Conservation (phyloP, 306 rosid species). For the Cicer arietinum region DNA sequence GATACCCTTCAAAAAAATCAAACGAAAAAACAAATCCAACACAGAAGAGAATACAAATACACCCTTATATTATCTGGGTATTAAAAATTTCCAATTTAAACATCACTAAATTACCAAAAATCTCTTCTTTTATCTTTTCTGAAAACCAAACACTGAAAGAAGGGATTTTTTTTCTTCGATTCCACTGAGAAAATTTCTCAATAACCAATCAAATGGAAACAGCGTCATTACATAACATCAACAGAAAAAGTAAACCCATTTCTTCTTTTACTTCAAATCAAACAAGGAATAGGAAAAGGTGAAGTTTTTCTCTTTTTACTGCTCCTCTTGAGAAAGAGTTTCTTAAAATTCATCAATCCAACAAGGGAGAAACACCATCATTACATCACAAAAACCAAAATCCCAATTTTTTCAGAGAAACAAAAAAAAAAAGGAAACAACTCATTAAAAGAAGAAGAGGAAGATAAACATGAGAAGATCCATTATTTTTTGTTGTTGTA, state of each 20-base stretch:
- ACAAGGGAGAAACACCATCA: not conserved
- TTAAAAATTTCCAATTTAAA: not conserved
- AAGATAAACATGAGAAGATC: constrained; percentile 15
- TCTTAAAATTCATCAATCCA: not conserved
- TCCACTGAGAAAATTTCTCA: not conserved
- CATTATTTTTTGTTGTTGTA: not conserved
- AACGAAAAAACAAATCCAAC: not conserved
- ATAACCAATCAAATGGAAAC: not conserved
- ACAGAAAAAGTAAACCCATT: not conserved
- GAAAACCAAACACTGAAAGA: not conserved
- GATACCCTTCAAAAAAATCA: not conserved
- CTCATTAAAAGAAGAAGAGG: not conserved
- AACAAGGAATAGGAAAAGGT: not conserved
- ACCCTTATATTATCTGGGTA: constrained; percentile 32
- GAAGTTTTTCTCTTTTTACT: not conserved
- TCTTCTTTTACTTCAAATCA: not conserved
- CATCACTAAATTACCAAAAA: not conserved
- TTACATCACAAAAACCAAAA: constrained; percentile 23
- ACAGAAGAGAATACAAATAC: not conserved
- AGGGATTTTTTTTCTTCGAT: not conserved
- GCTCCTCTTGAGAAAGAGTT: not conserved
- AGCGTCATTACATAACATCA: not conserved
- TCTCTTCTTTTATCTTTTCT: not conserved
- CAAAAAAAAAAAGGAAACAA: not conserved
- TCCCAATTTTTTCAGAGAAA: not conserved